phyloP scores from a whole-genome alignment of 2,329 filamentous ascomycete genomes.

The Thyridium curvatum region DNA sequence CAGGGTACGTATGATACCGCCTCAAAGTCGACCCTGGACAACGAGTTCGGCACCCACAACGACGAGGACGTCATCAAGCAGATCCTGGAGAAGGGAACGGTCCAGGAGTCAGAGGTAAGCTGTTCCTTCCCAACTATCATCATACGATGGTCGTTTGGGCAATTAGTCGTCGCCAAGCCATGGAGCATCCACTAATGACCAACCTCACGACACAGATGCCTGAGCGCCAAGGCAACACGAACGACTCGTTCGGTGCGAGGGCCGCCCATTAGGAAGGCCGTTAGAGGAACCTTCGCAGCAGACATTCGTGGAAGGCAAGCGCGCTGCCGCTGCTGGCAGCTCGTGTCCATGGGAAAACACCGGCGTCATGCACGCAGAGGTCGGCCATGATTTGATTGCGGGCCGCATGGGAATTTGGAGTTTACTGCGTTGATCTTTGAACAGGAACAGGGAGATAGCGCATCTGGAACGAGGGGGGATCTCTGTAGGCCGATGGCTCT shows the following conservation, averaged over 20 bases:
- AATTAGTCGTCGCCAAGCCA: background rate
- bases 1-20: slow-evolving; percentile 75
- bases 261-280: slow-evolving; percentile 29
- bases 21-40: slow-evolving; percentile 67
- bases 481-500: no score
- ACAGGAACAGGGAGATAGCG: no score
- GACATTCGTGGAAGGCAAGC: no score
- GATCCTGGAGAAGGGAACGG: slow-evolving; percentile 71
- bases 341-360: no score
- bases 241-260: slow-evolving; percentile 42
- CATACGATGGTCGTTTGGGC: background rate
- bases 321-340: no score
- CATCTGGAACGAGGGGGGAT: no score
- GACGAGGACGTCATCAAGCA: slow-evolving; percentile 76
- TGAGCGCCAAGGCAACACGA: slow-evolving; percentile 45
- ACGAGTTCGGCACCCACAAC: slow-evolving; percentile 77
- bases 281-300: no score
- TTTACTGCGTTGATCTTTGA: no score
- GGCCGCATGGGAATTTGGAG: background rate
- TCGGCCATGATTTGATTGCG: slow-evolving; percentile 8
- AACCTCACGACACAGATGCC: slow-evolving; percentile 32
- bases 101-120: slow-evolving; percentile 55
- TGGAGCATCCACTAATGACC: background rate
- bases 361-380: no score
- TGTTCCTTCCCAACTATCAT: background rate